Evolutionary conservation across 2,329 filamentous ascomycete genomes (phyloP).

Genomic region (Colletotrichum endophyticum): DNA sequence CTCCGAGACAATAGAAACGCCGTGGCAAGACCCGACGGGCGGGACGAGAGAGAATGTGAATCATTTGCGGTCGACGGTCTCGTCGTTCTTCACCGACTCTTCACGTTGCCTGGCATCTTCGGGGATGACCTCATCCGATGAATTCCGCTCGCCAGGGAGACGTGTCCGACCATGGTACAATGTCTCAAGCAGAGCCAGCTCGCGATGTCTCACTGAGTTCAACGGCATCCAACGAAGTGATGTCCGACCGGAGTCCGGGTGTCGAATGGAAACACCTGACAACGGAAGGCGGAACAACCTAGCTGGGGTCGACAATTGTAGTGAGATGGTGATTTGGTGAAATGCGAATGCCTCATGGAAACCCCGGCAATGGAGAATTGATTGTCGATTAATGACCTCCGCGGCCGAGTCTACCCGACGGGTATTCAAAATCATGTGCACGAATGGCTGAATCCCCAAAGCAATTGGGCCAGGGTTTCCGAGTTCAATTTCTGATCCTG

Average conservation of each 20-base stretch:
- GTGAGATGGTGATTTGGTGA: neutral
- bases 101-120: slow-evolving; percentile 12
- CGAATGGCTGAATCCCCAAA: neutral
- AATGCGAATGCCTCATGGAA: neutral
- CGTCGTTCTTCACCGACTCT: slow-evolving; percentile 23
- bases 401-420: slow-evolving; percentile 17
- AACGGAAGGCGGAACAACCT: neutral
- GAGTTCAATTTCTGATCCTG: slow-evolving; percentile 18
- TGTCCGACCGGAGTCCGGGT: neutral
- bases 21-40: slow-evolving; percentile 8
- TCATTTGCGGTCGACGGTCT: neutral
- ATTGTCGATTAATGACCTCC: neutral
- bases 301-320: neutral
- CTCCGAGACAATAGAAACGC: slow-evolving; percentile 14
- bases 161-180: neutral
- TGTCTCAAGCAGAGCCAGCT: neutral
- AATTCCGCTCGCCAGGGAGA: neutral
- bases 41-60: neutral
- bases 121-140: slow-evolving; percentile 16
- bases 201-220: neutral
- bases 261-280: neutral
- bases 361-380: neutral
- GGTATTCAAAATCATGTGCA: neutral
- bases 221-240: slow-evolving; percentile 12
- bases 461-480: slow-evolving; percentile 14